phyloP scores from a whole-genome alignment of 306 rosid genomes.

The Fragaria ananassa region DNA sequence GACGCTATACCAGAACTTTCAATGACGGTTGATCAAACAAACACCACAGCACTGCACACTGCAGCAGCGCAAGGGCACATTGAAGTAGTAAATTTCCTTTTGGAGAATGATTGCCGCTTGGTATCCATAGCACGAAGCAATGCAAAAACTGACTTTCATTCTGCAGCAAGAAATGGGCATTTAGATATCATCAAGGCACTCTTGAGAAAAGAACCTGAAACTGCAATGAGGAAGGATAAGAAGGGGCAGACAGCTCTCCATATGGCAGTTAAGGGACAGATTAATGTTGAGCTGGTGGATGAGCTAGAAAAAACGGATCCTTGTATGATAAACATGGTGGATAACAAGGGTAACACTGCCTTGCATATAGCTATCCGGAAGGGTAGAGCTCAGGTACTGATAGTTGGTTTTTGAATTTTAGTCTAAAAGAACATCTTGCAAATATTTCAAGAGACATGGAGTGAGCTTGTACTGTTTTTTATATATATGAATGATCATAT shows the following conservation, averaged over 20 bases:
- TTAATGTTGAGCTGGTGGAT: slow-evolving; percentile 51
- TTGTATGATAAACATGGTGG: slow-evolving; percentile 51
- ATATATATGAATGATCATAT: neutral
- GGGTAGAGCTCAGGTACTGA: slow-evolving; percentile 58
- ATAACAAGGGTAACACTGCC: slow-evolving; percentile 67
- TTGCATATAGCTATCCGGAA: slow-evolving; percentile 68
- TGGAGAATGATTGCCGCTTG: slow-evolving; percentile 45
- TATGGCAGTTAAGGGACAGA: slow-evolving; percentile 79
- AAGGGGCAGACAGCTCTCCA: slow-evolving; percentile 85
- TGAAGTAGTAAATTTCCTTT: slow-evolving; percentile 51
- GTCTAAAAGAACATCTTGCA: neutral
- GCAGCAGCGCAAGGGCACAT: slow-evolving; percentile 75
- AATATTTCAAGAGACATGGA: neutral
- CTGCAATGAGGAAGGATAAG: slow-evolving; percentile 51
- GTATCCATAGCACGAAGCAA: slow-evolving; percentile 61
- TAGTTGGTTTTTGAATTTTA: slow-evolving; percentile 11
- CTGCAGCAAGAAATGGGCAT: slow-evolving; percentile 74
- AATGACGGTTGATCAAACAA: slow-evolving; percentile 69
- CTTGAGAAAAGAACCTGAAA: slow-evolving; percentile 51
- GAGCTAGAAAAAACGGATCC: slow-evolving; percentile 50
- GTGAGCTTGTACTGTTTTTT: too few species aligned
- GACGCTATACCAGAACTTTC: slow-evolving; percentile 65
- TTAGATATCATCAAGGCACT: slow-evolving; percentile 57
- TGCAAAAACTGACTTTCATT: slow-evolving; percentile 74
- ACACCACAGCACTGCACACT: slow-evolving; percentile 76